phyloP scores from a whole-genome alignment of 2,329 filamentous ascomycete genomes.

The Onygenales sp. region DNA sequence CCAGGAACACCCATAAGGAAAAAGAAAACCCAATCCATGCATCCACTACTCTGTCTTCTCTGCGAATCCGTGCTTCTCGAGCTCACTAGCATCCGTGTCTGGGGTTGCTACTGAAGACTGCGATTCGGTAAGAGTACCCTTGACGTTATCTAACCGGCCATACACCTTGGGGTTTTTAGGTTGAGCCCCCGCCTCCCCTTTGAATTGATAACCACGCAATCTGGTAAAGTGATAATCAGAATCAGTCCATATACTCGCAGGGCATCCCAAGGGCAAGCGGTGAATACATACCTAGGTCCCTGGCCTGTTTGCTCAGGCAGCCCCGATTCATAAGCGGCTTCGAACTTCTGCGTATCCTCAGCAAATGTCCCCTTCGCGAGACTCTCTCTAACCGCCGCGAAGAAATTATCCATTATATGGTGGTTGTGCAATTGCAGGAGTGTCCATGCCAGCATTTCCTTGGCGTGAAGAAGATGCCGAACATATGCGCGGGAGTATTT shows the following conservation, averaged over 20 bases:
- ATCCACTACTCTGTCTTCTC: slow-evolving; percentile 23
- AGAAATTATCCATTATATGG: slow-evolving; percentile 61
- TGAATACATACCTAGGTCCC: slow-evolving; percentile 54
- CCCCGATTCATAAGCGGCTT: slow-evolving; percentile 56
- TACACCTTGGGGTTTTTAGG: slow-evolving; percentile 62
- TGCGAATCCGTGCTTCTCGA: slow-evolving; percentile 50
- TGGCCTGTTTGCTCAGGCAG: slow-evolving; percentile 66
- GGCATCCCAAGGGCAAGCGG: background rate
- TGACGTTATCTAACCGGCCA: slow-evolving; percentile 46
- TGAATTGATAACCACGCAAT: slow-evolving; percentile 73
- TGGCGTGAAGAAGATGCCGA: slow-evolving; percentile 76
- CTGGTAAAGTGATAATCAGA: slow-evolving; percentile 21
- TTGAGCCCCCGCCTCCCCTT: slow-evolving; percentile 52
- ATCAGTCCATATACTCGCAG: background rate
- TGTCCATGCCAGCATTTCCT: slow-evolving; percentile 95
- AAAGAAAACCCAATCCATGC: background rate
- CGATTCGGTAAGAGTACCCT: slow-evolving; percentile 39
- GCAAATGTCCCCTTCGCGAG: slow-evolving; percentile 51
- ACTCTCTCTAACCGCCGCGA: slow-evolving; percentile 56
- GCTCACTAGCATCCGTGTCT: slow-evolving; percentile 41
- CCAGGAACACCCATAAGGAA: background rate
- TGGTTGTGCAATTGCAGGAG: slow-evolving; percentile 90
- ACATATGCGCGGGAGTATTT: slow-evolving; percentile 80
- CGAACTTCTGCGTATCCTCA: slow-evolving; percentile 50
- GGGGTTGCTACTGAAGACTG: slow-evolving; percentile 40